phyloP scores from a whole-genome alignment of 495 filamentous ascomycete genomes.

The Eremomyces bilateralis region DNA sequence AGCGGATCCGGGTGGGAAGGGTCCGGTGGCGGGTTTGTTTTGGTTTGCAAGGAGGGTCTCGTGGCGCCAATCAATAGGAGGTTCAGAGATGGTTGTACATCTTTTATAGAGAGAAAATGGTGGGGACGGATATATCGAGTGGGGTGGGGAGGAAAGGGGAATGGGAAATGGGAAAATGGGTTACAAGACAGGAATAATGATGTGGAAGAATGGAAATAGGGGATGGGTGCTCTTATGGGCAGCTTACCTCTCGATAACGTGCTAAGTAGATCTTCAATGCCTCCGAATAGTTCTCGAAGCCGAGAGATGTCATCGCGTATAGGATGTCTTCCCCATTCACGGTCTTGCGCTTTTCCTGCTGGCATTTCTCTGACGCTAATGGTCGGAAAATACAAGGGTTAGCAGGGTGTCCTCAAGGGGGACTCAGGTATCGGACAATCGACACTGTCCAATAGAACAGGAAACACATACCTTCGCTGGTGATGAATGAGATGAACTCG shows the following conservation, averaged over 20 bases:
- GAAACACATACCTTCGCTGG: slow-evolving; percentile 63
- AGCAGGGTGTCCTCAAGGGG: too few relatives aligned
- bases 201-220: background rate
- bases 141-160: too few relatives aligned
- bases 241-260: slow-evolving; percentile 90
- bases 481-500: slow-evolving; percentile 99
- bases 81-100: slow-evolving; percentile 18
- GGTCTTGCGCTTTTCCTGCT: slow-evolving; percentile 97
- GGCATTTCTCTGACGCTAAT: slow-evolving; percentile 91
- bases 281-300: slow-evolving; percentile 97
- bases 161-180: slow-evolving; percentile 8
- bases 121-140: too few relatives aligned
- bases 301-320: slow-evolving; percentile 96
- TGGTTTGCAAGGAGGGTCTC: slow-evolving; percentile 21
- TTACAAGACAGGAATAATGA: background rate
- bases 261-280: slow-evolving; percentile 94
- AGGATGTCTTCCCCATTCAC: slow-evolving; percentile 97
- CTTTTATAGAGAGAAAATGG: slow-evolving; percentile 11
- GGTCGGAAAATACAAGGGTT: too few relatives aligned
- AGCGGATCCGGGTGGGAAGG: slow-evolving; percentile 8
- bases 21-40: slow-evolving; percentile 12
- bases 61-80: slow-evolving; percentile 18
- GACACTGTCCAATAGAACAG: too few relatives aligned
- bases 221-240: slow-evolving; percentile 10
- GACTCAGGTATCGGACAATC: too few relatives aligned